Evolutionary conservation across 2,329 filamentous ascomycete genomes (phyloP), one percentile per base, ranked within the genome.

Genomic region (Pseudophaeomoniella oleicola): DNA sequence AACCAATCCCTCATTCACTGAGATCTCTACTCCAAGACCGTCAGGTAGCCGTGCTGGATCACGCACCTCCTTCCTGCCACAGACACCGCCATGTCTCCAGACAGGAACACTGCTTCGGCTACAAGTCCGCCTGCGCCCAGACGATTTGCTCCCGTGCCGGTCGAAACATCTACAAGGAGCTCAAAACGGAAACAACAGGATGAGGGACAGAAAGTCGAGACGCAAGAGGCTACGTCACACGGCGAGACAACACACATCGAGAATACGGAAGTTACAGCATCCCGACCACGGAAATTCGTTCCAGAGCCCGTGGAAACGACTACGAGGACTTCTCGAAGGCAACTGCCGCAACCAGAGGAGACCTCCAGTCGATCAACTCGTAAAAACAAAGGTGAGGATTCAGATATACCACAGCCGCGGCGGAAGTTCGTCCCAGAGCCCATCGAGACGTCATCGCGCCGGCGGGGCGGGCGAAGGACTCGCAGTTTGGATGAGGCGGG

Each of bases 281-380:
- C 42, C 6, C 19, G 36, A 30, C 58, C 57, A 66, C 35, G 64
- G 66, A 44, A 73, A 47, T 83, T 83, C 58, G 67, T 63, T 30
- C 78, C 79, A 19, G 69, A 81, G 37, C 78, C 79, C 12, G 72
- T 86, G 44, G 81, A 86, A 56, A 85, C 80, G 5, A 78, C 71
- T 70, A 72, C 33, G 70, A 64, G 51, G 63, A 73, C 48, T 64
- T 64, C 50, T 49, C 52, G 35, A 44, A 38, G 32, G 19, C 19
- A 35, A 18, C 6, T 9, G 17, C 30, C 16, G 31, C 3, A 38
- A 19, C 22, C 13, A 39, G 15, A 39, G 30, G 32, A 38, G 13
- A 27, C 22, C 22, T 27, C n/a, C 9, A 27, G 9, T n/a, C 6
- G n/a, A 27, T 27, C 22, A 27, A 27, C 22, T n/a, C 22, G 22